Evolutionary conservation across 768 basidiomycete genomes (phyloP), one percentile per base, ranked within the genome.

Genomic region (Kwoniella pini): DNA sequence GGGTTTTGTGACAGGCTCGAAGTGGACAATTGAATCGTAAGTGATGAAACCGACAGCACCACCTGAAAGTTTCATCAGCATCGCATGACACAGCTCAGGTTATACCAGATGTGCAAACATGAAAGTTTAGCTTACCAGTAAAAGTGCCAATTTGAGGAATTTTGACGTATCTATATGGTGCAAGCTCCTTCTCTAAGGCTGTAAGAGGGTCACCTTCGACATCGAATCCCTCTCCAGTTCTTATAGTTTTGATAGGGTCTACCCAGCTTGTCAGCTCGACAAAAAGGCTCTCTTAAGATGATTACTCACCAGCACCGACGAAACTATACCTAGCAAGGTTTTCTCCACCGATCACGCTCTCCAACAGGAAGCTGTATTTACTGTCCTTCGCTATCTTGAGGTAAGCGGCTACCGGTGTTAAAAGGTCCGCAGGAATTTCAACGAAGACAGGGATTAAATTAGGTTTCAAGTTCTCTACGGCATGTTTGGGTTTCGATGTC

Each of bases 31-130:
- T 78, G 91, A 92, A 77, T 99, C 96, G 80, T 93, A 99, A 12
- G 91, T 85, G 62, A 99, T 91, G 77, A 96, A 98, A 54, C 96
- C 96, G 72, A 98, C 91, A 1, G 94, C 95, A 44, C 96, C 96
- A 45, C 96, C 96, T 82, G 27, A 2, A 7, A 10, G 15, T 30
- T 19, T n/a, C n/a, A n/a, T n/a, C n/a, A n/a, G n/a, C n/a, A n/a
- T n/a, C n/a, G n/a, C n/a, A n/a, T n/a, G n/a, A n/a, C n/a, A n/a
- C n/a, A n/a, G n/a, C n/a, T n/a, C n/a, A n/a, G n/a, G n/a, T n/a
- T n/a, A n/a, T n/a, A n/a, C n/a, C n/a, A n/a, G n/a, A n/a, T n/a
- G n/a, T n/a, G 30, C 21, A 4, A 26, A 28, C 1, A n/a, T 19
- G 52, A 33, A 33, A 36, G 44, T n/a, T 24, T 15, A 3, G 53